Evolutionary conservation across 1,139 yeast species (phyloP), one percentile per base, ranked within the genome.

Genomic region (Scheffersomyces titani): DNA sequence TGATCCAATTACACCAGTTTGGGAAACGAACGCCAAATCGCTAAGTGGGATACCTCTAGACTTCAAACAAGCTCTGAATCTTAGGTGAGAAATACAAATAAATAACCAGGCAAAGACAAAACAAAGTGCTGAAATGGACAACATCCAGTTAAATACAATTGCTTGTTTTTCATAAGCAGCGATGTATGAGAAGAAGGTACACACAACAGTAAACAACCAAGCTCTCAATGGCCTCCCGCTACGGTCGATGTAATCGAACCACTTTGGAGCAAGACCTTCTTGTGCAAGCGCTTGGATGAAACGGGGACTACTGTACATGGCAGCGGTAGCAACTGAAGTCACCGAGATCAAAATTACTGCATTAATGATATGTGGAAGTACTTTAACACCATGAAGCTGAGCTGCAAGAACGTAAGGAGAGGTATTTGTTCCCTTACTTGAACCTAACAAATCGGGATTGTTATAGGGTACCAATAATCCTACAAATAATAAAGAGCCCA

Each of bases 381-480:
- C 71, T 55, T 62, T 62, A 44, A 68, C 63, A 19, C 69, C 69
- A 55, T 69, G 69, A 54, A 67, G 55, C 49, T 63, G 63, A 11
- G 71, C 71, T 9, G 72, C 72, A 56, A 69, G 61, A 48, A 69
- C 72, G 52, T 63, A 69, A 1, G 72, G 71, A 22, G 71, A 68
- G 4, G 71, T 66, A 47, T 64, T 62, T 44, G 70, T 62, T 30
- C 62, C 59, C n/a, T 59, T 57, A 13, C 61, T 57, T 1, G 66
- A 55, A 24, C 71, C 70, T 67, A 69, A 57, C 52, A 69, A 65
- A 13, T 58, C 54, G 49, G 57, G 62, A 47, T 65, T 61, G 53
- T 55, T 60, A 47, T 57, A 54, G 2, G 72, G 71, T 7, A 69
- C 72, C 57, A 69, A 62, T 54, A 69, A 64, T 3, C 71, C 70